Evolutionary conservation across 2,329 filamentous ascomycete species (phyloP), one percentile per base, ranked within the genome.

Genomic region (Ophiostoma piceae): DNA sequence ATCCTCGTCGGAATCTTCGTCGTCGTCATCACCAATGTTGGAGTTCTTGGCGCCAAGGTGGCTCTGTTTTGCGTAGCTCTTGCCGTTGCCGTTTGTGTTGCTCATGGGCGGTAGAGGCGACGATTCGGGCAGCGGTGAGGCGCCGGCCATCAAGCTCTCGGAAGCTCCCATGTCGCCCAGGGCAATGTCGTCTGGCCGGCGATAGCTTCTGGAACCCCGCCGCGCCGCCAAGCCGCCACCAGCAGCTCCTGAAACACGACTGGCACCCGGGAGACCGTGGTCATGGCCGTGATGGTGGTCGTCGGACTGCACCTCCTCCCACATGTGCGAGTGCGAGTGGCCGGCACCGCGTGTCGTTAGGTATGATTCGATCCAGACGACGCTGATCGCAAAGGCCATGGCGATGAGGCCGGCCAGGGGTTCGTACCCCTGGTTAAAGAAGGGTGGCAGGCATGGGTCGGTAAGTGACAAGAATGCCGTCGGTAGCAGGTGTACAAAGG

Each of bases 351-450:
- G 80, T 1, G 89, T 90, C 0, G 92, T 93, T 74, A 98, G 89
- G 77, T 93, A 92, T 80, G 95, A 96, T 79, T 98, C 94, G 68
- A 97, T 85, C 1, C 88, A 86, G 7, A 96, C 92, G 2, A 97
- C 93, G 3, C 91, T 81, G 71, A 96, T 84, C n/a, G 92, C 91
- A 12, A 91, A 88, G 11, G 88, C 79, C 91, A 96, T 94, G 70
- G 92, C 90, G 66, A 96, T 86, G 66, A 95, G 83, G 1, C 93
- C 92, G 0, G 92, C 88, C 77, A 96, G 89, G 6, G 92, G 91
- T 66, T 84, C 86, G 77, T 95, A 96, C n/a, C 86, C 85, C 73
- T 90, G 76, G 77, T 87, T 94, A 85, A 94, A 96, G 77, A 93
- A 90, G 70, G 85, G 82, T 9, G 92, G 91, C 0, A 96, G 86